phyloP scores from a whole-genome alignment of 352 stramenopile genomes.

The Lagenidium giganteum region DNA sequence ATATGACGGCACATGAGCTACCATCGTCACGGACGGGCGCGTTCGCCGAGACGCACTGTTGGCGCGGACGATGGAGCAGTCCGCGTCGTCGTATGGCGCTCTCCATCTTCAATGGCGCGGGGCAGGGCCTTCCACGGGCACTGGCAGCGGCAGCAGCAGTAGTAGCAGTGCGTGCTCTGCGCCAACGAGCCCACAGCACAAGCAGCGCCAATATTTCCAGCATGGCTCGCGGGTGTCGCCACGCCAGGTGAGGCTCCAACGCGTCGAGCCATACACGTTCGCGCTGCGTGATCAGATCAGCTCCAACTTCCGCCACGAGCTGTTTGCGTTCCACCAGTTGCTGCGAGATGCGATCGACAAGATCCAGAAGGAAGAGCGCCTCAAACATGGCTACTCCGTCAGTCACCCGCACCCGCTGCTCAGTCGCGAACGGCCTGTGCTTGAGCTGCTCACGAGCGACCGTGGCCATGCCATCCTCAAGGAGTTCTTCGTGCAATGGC shows the following conservation, averaged over 20 bases:
- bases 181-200: slow-evolving; percentile 8
- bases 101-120: slow-evolving; percentile 2
- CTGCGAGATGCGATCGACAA: slow-evolving; percentile 32
- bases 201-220: background rate
- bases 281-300: slow-evolving; percentile 30
- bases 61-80: no score
- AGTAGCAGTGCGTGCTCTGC: background rate
- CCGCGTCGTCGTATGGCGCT: no score
- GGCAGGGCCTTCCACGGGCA: no score
- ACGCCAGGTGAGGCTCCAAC: slow-evolving; percentile 27
- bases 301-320: slow-evolving; percentile 44
- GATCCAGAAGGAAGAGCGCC: slow-evolving; percentile 1
- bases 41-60: no score
- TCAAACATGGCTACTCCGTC: slow-evolving; percentile 8
- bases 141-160: no score
- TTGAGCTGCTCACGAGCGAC: slow-evolving; percentile 66
- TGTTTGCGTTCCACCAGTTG: slow-evolving; percentile 70
- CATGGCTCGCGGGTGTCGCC: slow-evolving; percentile 17
- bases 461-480: slow-evolving; percentile 51
- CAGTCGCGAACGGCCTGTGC: slow-evolving; percentile 23
- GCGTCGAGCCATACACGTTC: slow-evolving; percentile 13
- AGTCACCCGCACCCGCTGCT: slow-evolving; percentile 2
- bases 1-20: no score
- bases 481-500: slow-evolving; percentile 60
- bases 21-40: no score